These are phyloP conservation scores for Coemansia sp. DNA, from an alignment of 192 early-diverging fungal species.

Conservation along the genomic window DNA sequence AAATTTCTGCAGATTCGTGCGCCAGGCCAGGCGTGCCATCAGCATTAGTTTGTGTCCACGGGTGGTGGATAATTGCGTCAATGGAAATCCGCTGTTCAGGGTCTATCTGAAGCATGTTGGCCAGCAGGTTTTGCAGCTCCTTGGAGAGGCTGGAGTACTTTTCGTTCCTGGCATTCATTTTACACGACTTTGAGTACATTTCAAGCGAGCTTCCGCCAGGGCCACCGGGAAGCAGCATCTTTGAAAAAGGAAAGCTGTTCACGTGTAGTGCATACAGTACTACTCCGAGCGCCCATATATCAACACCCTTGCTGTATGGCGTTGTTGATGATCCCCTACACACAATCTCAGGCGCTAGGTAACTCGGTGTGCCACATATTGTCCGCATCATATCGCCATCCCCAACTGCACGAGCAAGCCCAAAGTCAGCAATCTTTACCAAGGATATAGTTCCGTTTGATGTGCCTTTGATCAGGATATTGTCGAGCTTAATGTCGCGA, in stretches of 20 bases:
- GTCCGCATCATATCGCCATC: conserved; percentile 54
- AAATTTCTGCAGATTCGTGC: conserved; percentile 26
- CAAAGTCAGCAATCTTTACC: conserved; percentile 68
- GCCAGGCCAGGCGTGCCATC: conserved; percentile 29
- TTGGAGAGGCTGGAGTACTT: conserved; percentile 23
- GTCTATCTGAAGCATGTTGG: conserved; percentile 35
- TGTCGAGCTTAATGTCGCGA: conserved; percentile 92
- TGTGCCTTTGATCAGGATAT: conserved; percentile 53
- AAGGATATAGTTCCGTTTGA: conserved; percentile 9
- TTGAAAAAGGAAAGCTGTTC: conserved; percentile 48
- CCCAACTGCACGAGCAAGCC: conserved; percentile 55
- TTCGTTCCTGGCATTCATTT: conserved; percentile 18
- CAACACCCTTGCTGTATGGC: conserved; percentile 47
- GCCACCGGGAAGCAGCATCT: conserved; percentile 18
- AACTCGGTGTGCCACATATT: conserved; percentile 60
- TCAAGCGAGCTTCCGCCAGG: conserved; percentile 20
- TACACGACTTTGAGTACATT: conserved; percentile 23
- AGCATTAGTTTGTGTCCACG: conserved; percentile 41
- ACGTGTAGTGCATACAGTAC: conserved; percentile 46
- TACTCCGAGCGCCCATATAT: conserved; percentile 56
- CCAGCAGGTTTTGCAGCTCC: conserved; percentile 25
- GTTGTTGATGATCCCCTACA: conserved; percentile 38
- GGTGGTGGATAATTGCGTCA: conserved; percentile 34
- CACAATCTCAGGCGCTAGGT: conserved; percentile 57
- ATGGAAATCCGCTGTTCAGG: conserved; percentile 23